phyloP scores from a whole-genome alignment of 1,139 yeast genomes.

The Arxiozyma slooffiae region DNA sequence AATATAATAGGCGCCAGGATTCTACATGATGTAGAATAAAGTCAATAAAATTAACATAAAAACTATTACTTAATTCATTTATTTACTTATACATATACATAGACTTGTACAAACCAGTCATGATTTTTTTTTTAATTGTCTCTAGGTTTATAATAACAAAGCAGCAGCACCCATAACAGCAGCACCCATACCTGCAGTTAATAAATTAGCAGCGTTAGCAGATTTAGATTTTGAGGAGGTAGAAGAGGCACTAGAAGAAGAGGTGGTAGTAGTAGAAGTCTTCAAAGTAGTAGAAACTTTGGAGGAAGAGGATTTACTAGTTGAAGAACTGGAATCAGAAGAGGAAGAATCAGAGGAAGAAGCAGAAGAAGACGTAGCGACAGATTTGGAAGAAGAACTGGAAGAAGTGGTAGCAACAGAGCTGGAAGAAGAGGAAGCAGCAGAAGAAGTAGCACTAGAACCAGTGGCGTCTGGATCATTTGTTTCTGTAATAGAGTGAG shows the following conservation, averaged over 20 bases:
- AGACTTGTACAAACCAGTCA: background rate
- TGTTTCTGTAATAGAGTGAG: conserved; percentile 16
- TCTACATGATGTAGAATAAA: background rate
- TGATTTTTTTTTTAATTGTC: background rate
- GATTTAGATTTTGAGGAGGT: conserved; percentile 6
- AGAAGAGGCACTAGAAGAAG: conserved; percentile 4
- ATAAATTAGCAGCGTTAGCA: conserved; percentile 7
- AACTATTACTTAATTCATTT: no score
- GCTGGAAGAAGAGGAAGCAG: conserved; percentile 7
- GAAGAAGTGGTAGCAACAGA: conserved; percentile 9
- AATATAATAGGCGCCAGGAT: no score
- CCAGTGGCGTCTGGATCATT: conserved; percentile 14
- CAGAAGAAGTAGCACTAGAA: conserved; percentile 9
- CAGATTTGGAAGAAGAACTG: conserved; percentile 9
- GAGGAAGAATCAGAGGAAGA: conserved; percentile 8
- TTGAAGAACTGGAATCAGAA: conserved; percentile 6
- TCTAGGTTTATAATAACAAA: conserved; percentile 12
- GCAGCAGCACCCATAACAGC: conserved; percentile 16
- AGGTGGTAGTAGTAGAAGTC: conserved; percentile 7
- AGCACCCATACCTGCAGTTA: conserved; percentile 15
- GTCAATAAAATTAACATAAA: background rate
- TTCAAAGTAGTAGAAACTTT: conserved; percentile 4
- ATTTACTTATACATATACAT: background rate
- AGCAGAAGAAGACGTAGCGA: conserved; percentile 8
- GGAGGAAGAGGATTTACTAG: conserved; percentile 9